Evolutionary conservation across 306 rosid genomes (phyloP), one percentile per base, ranked within the genome.

Genomic region (Urtica urens): DNA sequence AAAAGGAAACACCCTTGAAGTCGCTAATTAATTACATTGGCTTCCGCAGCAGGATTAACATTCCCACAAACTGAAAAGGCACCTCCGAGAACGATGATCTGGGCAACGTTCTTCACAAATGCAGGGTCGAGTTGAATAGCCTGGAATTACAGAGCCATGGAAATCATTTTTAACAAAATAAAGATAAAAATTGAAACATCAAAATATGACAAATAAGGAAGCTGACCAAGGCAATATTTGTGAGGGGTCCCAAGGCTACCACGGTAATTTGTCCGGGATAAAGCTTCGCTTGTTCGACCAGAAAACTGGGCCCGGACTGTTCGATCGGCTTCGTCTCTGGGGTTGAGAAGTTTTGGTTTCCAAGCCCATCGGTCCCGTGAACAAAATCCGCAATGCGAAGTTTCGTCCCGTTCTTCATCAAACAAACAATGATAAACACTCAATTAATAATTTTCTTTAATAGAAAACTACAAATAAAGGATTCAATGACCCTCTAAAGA

Each of bases 1-100:
- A 15, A 6, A 9, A 13, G 29, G 16, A 21, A 19, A 37, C 33
- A 17, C 17, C n/a, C 12, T 2, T 7, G 37, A 46, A 42, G 26
- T 35, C 10, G 26, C 23, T 18, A 46, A 29, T 20, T 31, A 71
- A 78, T 60, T 55, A 77, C 95, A 57, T 90, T 90, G 59, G 97
- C 97, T 75, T 88, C 97, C 19, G 93, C 77, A 23, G 93, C 93
- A 47, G 95, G 93, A 71, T 88, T 88, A 28, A 74, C 97, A 77
- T 88, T 88, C 60, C 93, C 97, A 66, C 81, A 81, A 37, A 88
- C 97, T 4, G 74, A 70, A 71, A 88, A 88, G 41, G 95, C 75
- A 35, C 97, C 97, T 17, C 95, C 95, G 41, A 88, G 87, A 49
- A 88, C 24, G 64, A 88, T 76, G 62, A 88, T 88, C 77, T 79